These are phyloP conservation scores for Dunaliella primolecta DNA, from an alignment of 139 green algal genomes.

Conservation along the genomic window DNA sequence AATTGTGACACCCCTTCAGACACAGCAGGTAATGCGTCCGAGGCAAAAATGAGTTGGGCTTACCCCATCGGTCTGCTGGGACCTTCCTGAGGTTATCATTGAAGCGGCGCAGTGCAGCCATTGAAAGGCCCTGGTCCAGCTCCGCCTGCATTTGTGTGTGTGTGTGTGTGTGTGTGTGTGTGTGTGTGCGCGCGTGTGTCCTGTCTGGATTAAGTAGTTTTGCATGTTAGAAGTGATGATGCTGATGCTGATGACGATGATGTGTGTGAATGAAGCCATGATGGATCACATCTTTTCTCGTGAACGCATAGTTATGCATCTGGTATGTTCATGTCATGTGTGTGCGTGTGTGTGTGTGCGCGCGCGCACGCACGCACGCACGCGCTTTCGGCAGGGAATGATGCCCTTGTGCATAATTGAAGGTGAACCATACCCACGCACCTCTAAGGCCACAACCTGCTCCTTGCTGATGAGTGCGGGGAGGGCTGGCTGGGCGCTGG, in stretches of 20 bases:
- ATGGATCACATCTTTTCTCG: no score
- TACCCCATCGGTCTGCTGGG: conserved; percentile 65
- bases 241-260: no score
- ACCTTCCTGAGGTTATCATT: conserved; percentile 68
- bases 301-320: no score
- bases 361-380: not conserved
- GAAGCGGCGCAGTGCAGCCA: conserved; percentile 78
- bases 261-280: no score
- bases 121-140: conserved; percentile 65
- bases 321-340: not conserved
- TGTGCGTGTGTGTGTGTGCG: not conserved
- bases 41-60: no score
- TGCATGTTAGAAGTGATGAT: not conserved
- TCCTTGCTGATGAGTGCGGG: conserved; percentile 62
- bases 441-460: conserved; percentile 63
- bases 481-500: conserved; percentile 20
- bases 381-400: not conserved
- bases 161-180: not conserved
- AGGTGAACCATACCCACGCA: conserved; percentile 16
- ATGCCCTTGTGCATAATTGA: not conserved
- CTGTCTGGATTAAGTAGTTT: not conserved
- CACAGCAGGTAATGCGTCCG: no score
- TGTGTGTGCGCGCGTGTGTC: not conserved
- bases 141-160: conserved; percentile 48
- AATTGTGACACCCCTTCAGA: no score